phyloP scores from a whole-genome alignment of 2,329 filamentous ascomycete genomes.

The Epichloe festucae region DNA sequence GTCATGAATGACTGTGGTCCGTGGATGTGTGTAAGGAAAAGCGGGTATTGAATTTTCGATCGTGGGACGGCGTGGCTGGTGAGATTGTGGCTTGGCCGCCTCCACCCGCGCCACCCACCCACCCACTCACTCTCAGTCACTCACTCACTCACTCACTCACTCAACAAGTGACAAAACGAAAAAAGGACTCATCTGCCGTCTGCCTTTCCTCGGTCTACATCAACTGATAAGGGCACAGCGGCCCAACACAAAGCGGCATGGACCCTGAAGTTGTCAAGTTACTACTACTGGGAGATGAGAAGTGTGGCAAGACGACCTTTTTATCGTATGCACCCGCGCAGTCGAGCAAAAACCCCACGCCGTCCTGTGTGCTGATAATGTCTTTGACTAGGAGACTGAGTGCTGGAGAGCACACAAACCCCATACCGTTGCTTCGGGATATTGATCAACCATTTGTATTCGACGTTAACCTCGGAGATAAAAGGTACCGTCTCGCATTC shows the following conservation, averaged over 20 bases:
- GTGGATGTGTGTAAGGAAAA: not conserved
- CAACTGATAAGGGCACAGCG: not conserved
- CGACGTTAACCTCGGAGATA: conserved; percentile 30
- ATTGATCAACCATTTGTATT: conserved; percentile 49
- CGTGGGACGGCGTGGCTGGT: not conserved
- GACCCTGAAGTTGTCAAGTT: conserved; percentile 38
- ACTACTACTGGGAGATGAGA: conserved; percentile 44
- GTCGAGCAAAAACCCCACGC: not conserved
- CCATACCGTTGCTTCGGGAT: conserved; percentile 40
- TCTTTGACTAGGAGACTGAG: conserved; percentile 35
- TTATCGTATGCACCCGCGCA: conserved; percentile 36
- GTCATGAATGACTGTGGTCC: not conserved
- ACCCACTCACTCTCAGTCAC: not conserved
- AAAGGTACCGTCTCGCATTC: conserved; percentile 42
- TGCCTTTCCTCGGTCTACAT: not conserved
- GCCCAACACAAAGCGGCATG: conserved; percentile 19
- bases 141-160: not conserved
- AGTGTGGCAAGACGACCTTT: conserved; percentile 49
- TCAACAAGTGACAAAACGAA: not conserved
- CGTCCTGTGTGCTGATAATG: not conserved
- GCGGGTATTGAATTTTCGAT: conserved; percentile 1
- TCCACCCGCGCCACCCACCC: not conserved
- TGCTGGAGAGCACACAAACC: conserved; percentile 26
- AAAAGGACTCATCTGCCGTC: not conserved
- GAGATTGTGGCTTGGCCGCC: not conserved